A percentile compares a stretch with the other conserved stretches of the same genome.
Conservation (phyloP, 169 alveolate species). For the Perkinsus chesapeaki region DNA sequence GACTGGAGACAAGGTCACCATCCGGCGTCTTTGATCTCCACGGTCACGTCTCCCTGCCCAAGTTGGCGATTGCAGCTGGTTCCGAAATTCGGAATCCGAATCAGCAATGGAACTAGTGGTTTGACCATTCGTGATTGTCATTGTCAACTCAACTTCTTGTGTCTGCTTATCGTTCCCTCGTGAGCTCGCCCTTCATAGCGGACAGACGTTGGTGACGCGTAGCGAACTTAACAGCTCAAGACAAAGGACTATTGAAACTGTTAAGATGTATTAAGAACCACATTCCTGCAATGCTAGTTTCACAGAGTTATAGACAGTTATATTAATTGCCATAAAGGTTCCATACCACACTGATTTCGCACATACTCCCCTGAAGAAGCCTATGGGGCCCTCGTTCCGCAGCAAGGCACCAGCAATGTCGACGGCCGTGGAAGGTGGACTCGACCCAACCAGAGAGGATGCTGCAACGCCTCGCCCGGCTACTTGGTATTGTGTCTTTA, state of each 20-base stretch:
- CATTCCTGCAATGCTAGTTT: not conserved
- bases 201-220: too few species aligned
- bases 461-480: not conserved
- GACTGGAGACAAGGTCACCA: too few species aligned
- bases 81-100: too few species aligned
- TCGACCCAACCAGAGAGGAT: not conserved
- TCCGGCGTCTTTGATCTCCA: too few species aligned
- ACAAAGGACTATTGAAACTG: not conserved
- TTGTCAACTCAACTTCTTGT: too few species aligned
- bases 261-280: not conserved
- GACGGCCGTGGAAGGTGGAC: not conserved
- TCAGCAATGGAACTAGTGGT: too few species aligned
- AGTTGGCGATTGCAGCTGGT: too few species aligned
- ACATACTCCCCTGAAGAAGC: not conserved
- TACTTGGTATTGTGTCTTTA: not conserved
- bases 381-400: not conserved
- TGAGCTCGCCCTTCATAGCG: too few species aligned
- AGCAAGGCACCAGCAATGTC: not conserved
- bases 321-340: not conserved
- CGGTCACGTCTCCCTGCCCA: too few species aligned
- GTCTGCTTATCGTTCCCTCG: too few species aligned
- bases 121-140: too few species aligned
- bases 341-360: not conserved
- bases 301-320: not conserved
- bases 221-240: not conserved